These are phyloP conservation scores for Zygotorulaspora florentina DNA, from an alignment of 805 yeast genomes.

Conservation along the genomic window DNA sequence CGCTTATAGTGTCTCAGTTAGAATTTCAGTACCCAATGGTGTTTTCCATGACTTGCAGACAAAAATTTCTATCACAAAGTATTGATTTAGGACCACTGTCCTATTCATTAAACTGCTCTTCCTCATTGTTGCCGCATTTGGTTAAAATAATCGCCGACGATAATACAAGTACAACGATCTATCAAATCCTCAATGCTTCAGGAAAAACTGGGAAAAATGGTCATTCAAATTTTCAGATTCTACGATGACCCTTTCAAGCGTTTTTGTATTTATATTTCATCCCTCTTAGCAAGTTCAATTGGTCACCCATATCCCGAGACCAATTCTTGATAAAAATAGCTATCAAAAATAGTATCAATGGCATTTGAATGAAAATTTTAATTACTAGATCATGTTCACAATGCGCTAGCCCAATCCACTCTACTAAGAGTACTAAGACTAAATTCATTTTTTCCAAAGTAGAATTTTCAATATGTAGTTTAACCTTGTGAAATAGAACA, in stretches of 20 bases:
- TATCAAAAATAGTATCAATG: slow-evolving; percentile 23
- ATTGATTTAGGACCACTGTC: slow-evolving; percentile 27
- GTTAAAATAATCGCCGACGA: slow-evolving; percentile 19
- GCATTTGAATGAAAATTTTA: slow-evolving; percentile 22
- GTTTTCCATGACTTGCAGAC: slow-evolving; percentile 28
- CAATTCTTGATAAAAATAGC: slow-evolving; percentile 20
- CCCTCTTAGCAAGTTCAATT: slow-evolving; percentile 21
- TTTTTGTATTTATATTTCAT: slow-evolving; percentile 34
- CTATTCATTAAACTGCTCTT: slow-evolving; percentile 22
- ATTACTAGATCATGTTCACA: slow-evolving; percentile 13
- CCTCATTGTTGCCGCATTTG: slow-evolving; percentile 23
- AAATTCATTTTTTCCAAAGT: slow-evolving; percentile 22
- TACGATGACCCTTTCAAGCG: slow-evolving; percentile 14
- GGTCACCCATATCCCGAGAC: slow-evolving; percentile 23
- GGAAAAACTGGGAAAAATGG: slow-evolving; percentile 3
- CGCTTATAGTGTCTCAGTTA: slow-evolving; percentile 31
- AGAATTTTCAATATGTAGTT: slow-evolving; percentile 18
- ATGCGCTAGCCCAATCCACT: slow-evolving; percentile 25
- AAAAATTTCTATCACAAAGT: slow-evolving; percentile 20
- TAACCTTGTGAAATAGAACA: slow-evolving; percentile 12
- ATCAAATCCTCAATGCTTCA: slow-evolving; percentile 13
- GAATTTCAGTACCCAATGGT: slow-evolving; percentile 36
- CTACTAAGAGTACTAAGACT: slow-evolving; percentile 24
- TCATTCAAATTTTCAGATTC: slow-evolving; percentile 1
- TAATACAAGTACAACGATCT: slow-evolving; percentile 23